Base-by-base conservation (phyloP, 2,329 filamentous ascomycete species). In the Aspergillus bombycis region DNA sequence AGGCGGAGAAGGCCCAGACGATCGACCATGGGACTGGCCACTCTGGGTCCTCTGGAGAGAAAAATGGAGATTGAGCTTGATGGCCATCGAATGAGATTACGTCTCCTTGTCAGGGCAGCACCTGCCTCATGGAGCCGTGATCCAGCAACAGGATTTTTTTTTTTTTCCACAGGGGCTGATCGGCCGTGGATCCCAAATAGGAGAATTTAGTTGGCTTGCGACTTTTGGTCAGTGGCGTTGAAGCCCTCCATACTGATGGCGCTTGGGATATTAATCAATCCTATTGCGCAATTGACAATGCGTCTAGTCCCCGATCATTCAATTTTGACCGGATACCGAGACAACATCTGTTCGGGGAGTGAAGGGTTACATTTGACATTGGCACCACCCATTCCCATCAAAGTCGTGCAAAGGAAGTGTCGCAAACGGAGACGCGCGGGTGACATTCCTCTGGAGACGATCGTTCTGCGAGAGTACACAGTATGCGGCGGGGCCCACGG, bases 171-270 rank as follows among this genome's bases (percentile, higher is more conserved):
- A 59, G 57, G 60, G 55, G 45, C 16, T 34, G 60, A 62, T 62
- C 60, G 46, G 60, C 60, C n/a, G 55, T 62, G 60, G 60, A 62
- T 43, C 60, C 54, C 32, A 50, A 57, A 62, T 53, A 54, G 60
- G 60, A 61, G 60, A 62, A 53, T 62, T 59, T 59, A 6, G 48
- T 48, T 59, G 57, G 57, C 21, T 55, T 23, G 14, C 7, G 30
- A 26, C n/a, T 21, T 26, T 26, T 14, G n/a, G 32, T 38, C 52
- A 26, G 52, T 55, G 52, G 52, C 52, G 52, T 34, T 38, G n/a
- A 55, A 38, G 52, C 23, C 52, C 21, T 54, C 30, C 52, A 54
- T 54, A 54, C 28, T 54, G n/a, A 7, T 8, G 0, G 32, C 32
- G 41, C 38, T 46, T 32, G 16, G 34, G 45, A 43, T 28, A 59